Base-by-base conservation (phyloP, 441 rosid genomes). In the Erodium chrysanthum region DNA sequence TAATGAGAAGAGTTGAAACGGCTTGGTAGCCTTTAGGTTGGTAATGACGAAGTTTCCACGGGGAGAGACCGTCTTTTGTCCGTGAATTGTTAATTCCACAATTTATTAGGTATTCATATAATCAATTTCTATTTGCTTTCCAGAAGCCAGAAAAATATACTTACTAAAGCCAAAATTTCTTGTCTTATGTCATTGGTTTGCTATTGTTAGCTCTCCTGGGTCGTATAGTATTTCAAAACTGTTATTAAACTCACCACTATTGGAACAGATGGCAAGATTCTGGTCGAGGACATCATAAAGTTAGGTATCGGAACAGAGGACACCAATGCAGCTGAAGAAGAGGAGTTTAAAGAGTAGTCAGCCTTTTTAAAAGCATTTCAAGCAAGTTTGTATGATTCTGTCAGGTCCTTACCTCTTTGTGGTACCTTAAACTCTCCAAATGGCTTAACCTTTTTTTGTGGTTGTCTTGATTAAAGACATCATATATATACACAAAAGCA, bases 231-330 rank as follows among this genome's bases (percentile, higher is more conserved):
- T 50, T 50, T 17, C 21, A 18, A 15, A 50, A 50, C 6, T 50
- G 4, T 6, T 6, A 6, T 31, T 31, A 31, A 2, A 0, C 7
- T 8, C 59, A 14, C 21, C 20, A 50, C 59, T 50, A 4, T 63
- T 71, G 68, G 64, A 69, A 81, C 77, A 89, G 97, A 91, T 73
- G 97, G 97, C 70, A 91, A 89, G 81, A 89, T 92, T 68, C 88
- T 86, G 31, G 93, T 92, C 64, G 95, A 92, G 77, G 97, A 92
- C 82, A 92, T 92, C 46, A 87, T 92, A 66, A 84, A 80, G 66
- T 67, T 88, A 80, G 97, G 95, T 68, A 84, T 90, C 75, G 70
- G 72, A 68, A 81, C 72, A 1, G 96, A 89, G 68, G 88, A 86
- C 59, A 22, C 68, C 65, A 67, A 71, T 56, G 68, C 83, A 25